These are phyloP conservation scores for Quercus suber DNA, from an alignment of 306 rosid genomes.

Conservation along the genomic window DNA sequence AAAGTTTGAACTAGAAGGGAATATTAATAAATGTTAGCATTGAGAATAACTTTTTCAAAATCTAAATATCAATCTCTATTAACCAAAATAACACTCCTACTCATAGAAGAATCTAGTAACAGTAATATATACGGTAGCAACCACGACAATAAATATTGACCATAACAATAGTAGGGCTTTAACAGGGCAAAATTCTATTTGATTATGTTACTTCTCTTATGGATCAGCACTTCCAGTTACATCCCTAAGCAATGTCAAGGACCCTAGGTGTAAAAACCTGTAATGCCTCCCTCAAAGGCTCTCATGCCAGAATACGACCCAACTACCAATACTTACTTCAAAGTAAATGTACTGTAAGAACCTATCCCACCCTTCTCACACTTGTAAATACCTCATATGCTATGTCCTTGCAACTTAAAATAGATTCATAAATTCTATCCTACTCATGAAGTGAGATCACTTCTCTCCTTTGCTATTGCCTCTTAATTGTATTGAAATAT, in stretches of 20 bases:
- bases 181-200: background rate
- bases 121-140: background rate
- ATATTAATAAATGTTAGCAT: slow-evolving; percentile 15
- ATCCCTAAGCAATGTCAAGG: too few species aligned
- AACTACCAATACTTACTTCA: too few species aligned
- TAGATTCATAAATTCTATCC: background rate
- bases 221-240: background rate
- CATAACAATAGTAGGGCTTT: background rate
- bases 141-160: background rate
- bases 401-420: background rate
- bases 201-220: background rate
- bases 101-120: background rate
- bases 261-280: too few species aligned
- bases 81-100: background rate
- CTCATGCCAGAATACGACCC: too few species aligned
- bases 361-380: too few species aligned
- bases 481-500: too few species aligned
- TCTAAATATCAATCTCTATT: background rate
- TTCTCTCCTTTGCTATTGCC: too few species aligned
- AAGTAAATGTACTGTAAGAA: too few species aligned
- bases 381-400: background rate
- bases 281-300: too few species aligned
- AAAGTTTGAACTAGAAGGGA: slow-evolving; percentile 63
- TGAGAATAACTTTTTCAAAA: background rate
- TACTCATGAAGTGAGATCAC: background rate